A percentile compares a stretch with the other conserved stretches of the same genome.
These are phyloP conservation scores for Elasticomyces elasticus DNA, from an alignment of 495 filamentous ascomycete genomes.

Conservation along the genomic window DNA sequence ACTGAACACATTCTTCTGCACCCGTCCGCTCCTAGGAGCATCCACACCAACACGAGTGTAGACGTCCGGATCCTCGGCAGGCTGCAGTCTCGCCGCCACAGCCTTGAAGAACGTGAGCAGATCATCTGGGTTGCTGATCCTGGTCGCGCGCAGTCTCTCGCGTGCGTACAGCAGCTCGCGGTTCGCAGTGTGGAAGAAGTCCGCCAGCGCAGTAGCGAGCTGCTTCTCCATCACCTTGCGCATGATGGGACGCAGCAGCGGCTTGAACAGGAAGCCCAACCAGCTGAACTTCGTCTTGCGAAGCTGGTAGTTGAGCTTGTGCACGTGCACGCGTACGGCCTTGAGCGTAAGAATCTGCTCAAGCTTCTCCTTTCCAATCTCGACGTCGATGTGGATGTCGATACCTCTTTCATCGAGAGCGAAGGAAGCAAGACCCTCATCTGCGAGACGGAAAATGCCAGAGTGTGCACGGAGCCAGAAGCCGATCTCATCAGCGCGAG, in stretches of 20 bases:
- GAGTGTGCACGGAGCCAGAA: constrained; percentile 65
- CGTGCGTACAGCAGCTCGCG: constrained; percentile 77
- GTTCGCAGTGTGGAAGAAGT: constrained; percentile 61
- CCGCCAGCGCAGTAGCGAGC: constrained; percentile 60
- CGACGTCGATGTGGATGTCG: constrained; percentile 74
- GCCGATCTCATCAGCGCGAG: constrained; percentile 75
- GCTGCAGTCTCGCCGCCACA: constrained; percentile 61
- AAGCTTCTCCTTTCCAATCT: constrained; percentile 60
- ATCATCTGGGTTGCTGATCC: constrained; percentile 72
- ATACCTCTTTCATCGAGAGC: constrained; percentile 75
- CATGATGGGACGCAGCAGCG: constrained; percentile 68
- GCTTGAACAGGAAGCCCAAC: constrained; percentile 74
- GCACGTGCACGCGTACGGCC: constrained; percentile 65
- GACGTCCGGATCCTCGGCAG: constrained; percentile 61
- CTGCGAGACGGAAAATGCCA: constrained; percentile 54
- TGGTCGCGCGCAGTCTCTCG: constrained; percentile 73
- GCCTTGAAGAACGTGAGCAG: constrained; percentile 72
- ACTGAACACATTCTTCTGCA: constrained; percentile 55
- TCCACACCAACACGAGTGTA: constrained; percentile 58
- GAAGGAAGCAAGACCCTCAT: constrained; percentile 78
- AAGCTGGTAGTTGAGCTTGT: constrained; percentile 74
- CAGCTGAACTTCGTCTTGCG: constrained; percentile 64
- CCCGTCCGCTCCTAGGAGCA: constrained; percentile 36
- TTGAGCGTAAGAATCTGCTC: constrained; percentile 74
- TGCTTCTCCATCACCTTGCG: constrained; percentile 69